These are phyloP conservation scores for Monosporascus sp. DNA, from an alignment of 2,329 filamentous ascomycete genomes.

Conservation along the genomic window DNA sequence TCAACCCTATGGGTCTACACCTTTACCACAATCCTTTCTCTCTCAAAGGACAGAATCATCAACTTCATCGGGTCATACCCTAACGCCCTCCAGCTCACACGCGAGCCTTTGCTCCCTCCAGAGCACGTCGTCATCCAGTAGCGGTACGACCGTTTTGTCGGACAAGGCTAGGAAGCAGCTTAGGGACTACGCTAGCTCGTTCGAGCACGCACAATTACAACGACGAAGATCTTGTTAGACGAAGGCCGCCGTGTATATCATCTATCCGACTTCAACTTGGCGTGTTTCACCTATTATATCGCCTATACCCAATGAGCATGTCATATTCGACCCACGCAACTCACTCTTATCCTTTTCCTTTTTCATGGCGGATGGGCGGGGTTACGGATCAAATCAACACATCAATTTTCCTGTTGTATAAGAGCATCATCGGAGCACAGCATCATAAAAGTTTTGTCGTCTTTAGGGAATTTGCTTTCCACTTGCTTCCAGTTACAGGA, in stretches of 20 bases:
- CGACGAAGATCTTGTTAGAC: constrained; percentile 52
- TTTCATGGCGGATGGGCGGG: constrained; percentile 20
- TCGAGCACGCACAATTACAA: constrained; percentile 70
- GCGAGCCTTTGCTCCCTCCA: constrained; percentile 77
- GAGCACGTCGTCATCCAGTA: constrained; percentile 51
- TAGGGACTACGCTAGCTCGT: constrained; percentile 79
- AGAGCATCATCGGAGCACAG: constrained; percentile 46
- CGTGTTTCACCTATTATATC: constrained; percentile 14
- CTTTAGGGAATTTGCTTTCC: constrained; percentile 23
- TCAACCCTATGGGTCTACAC: constrained; percentile 50
- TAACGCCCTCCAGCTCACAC: constrained; percentile 73
- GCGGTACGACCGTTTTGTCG: constrained; percentile 57
- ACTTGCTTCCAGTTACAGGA: constrained; percentile 23
- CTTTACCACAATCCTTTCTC: constrained; percentile 38
- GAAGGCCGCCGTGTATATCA: not conserved
- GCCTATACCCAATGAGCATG: constrained; percentile 18
- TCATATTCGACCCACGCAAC: constrained; percentile 13
- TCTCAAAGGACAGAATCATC: constrained; percentile 25
- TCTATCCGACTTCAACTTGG: constrained; percentile 9
- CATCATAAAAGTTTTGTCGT: constrained; percentile 40
- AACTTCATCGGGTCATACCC: constrained; percentile 35
- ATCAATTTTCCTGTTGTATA: constrained; percentile 36
- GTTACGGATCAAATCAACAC: constrained; percentile 28
- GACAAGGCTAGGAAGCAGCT: constrained; percentile 75
- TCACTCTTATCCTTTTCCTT: constrained; percentile 23